These are phyloP conservation scores for Boletus sp. DNA, from an alignment of 768 basidiomycete genomes.

Conservation along the genomic window DNA sequence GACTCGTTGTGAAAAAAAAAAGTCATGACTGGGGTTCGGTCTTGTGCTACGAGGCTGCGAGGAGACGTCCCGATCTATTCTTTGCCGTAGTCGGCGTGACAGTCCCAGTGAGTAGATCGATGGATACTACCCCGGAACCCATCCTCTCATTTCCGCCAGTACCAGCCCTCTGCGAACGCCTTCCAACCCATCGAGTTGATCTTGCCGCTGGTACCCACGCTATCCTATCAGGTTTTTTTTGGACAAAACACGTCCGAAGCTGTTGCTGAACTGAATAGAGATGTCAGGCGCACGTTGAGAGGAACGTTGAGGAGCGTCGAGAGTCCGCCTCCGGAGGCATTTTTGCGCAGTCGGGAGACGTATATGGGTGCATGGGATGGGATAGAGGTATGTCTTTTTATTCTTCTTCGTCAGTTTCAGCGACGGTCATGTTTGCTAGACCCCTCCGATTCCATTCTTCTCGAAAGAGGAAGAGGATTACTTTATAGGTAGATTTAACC, in stretches of 20 bases:
- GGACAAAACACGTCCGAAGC: slow-evolving; percentile 48
- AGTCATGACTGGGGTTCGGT: slow-evolving; percentile 80
- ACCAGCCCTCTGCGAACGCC: slow-evolving; percentile 50
- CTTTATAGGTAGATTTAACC: slow-evolving; percentile 58
- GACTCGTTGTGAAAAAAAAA: background rate
- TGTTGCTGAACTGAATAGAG: slow-evolving; percentile 49
- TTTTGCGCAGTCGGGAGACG: slow-evolving; percentile 47
- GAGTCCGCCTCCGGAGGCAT: slow-evolving; percentile 55
- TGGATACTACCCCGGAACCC: background rate
- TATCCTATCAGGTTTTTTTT: slow-evolving; percentile 68
- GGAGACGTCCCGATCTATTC: slow-evolving; percentile 65
- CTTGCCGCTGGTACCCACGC: slow-evolving; percentile 42
- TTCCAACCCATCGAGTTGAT: slow-evolving; percentile 48
- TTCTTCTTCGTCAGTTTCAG: background rate
- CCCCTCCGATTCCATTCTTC: slow-evolving; percentile 62
- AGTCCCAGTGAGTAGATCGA: slow-evolving; percentile 49
- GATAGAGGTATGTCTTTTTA: slow-evolving; percentile 14
- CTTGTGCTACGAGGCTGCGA: slow-evolving; percentile 66
- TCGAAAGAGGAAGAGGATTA: slow-evolving; percentile 64
- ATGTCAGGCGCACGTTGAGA: slow-evolving; percentile 57
- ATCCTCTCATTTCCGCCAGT: slow-evolving; percentile 38
- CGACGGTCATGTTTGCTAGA: slow-evolving; percentile 35
- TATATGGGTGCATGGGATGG: slow-evolving; percentile 55
- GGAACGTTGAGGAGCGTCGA: slow-evolving; percentile 51
- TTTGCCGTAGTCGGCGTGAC: slow-evolving; percentile 54